Conservation (phyloP, 2,329 filamentous ascomycete genomes). For the Aspergillus hortae region DNA sequence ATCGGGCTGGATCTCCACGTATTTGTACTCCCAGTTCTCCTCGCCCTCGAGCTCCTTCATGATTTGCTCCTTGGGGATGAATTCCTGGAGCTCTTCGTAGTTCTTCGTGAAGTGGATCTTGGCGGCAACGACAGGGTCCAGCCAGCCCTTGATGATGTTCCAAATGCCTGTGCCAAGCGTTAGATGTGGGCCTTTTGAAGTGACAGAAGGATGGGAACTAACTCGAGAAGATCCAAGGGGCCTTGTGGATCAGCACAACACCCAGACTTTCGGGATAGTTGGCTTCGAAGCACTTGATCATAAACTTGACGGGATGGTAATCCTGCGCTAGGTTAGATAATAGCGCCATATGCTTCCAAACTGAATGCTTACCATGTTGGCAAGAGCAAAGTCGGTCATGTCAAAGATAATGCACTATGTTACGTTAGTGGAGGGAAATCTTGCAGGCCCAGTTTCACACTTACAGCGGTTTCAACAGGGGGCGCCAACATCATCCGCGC, state of each 20-base stretch:
- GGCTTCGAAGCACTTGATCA: constrained; percentile 99
- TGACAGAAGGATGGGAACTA: constrained; percentile 21
- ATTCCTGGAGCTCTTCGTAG: constrained; percentile 71
- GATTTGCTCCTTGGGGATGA: constrained; percentile 67
- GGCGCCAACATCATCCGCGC: constrained; percentile 75
- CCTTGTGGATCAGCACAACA: constrained; percentile 87
- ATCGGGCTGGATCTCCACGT: constrained; percentile 68
- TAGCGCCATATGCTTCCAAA: background rate
- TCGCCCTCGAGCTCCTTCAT: constrained; percentile 80
- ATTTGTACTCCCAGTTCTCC: constrained; percentile 80
- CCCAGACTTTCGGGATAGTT: constrained; percentile 96
- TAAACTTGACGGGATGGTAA: constrained; percentile 95
- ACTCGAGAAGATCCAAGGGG: constrained; percentile 96
- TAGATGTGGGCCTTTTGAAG: background rate
- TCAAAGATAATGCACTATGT: constrained; percentile 85
- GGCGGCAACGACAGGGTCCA: constrained; percentile 90
- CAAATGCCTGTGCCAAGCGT: constrained; percentile 66
- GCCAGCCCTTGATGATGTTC: constrained; percentile 92
- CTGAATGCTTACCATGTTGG: constrained; percentile 72
- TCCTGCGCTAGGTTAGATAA: constrained; percentile 51
- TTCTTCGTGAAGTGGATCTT: constrained; percentile 94
- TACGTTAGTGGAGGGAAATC: constrained; percentile 11
- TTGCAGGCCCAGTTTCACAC: constrained; percentile 34
- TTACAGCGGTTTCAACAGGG: constrained; percentile 86
- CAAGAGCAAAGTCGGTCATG: constrained; percentile 88